Base-by-base conservation (phyloP, 1,284 basidiomycete genomes). In the Microbotryomycetes sp. region DNA sequence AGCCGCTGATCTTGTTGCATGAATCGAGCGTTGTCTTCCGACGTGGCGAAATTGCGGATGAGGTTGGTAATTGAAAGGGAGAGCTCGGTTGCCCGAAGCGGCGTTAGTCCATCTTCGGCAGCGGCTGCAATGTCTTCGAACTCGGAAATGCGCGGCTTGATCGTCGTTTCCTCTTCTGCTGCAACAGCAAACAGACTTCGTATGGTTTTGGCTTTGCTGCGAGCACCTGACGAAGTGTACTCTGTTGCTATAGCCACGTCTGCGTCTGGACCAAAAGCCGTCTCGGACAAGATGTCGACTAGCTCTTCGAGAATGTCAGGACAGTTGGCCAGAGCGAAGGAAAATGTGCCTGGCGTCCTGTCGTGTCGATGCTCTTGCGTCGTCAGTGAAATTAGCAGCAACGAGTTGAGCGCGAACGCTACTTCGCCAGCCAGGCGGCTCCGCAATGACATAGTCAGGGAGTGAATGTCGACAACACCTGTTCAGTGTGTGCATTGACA, bases 401-500 rank as follows among this genome's bases (percentile, higher is more conserved):
- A 80, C 2, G 89, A 89, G 27, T 91, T 91, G 68, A 98, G 78
- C 4, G 88, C 90, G 74, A 94, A 97, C 3, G 90, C 85, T 48
- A 96, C 78, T 73, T 98, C 93, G 48, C 82, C 81, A 3, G 86
- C 82, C 46, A 97, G 77, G 45, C 93, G 81, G 35, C 89, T 94
- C 45, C 91, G 85, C 54, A 98, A 76, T 30, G 89, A 90, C 85
- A 98, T 86, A 45, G 86, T 86, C 55, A 98, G 79, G 7, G 84
- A 85, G 72, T 93, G 89, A 56, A 97, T 85, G 70, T 97, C 92
- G 56, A 98, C 85, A 11, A 80, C 81, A 21, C 90, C 78, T 64
- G 47, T 3, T 2, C 2, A 1, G 6, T n/a, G n/a, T 64, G 28
- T 26, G n/a, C n/a, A n/a, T n/a, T n/a, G n/a, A n/a, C n/a, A n/a